These are phyloP conservation scores for Verticillium albo-atrum DNA, from an alignment of 2,329 filamentous ascomycete genomes.

Conservation along the genomic window DNA sequence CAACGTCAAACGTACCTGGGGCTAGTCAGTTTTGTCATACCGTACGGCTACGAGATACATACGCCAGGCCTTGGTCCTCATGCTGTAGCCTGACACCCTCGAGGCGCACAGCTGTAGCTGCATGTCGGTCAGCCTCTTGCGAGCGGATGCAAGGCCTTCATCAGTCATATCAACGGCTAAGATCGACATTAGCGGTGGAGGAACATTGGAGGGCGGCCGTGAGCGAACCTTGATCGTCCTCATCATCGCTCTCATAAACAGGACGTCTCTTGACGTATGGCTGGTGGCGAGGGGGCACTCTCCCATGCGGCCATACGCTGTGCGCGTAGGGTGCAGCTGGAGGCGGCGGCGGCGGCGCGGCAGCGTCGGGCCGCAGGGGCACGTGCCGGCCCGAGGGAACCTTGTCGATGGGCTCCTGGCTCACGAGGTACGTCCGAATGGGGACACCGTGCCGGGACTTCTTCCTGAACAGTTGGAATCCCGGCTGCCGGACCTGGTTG, in stretches of 20 bases:
- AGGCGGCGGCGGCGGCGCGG: neutral
- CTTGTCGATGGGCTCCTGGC: slow-evolving; percentile 11
- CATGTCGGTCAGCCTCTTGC: slow-evolving; percentile 7
- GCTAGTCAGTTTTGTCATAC: neutral
- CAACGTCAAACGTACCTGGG: slow-evolving; percentile 33
- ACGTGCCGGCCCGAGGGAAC: slow-evolving; percentile 3
- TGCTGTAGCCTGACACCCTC: slow-evolving; percentile 36
- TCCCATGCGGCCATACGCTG: neutral
- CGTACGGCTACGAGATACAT: neutral
- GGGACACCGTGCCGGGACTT: neutral
- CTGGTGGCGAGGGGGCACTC: neutral
- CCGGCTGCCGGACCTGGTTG: neutral
- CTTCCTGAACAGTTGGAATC: neutral
- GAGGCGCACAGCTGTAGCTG: slow-evolving; percentile 10
- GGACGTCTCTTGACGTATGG: too few species aligned
- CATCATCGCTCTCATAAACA: neutral
- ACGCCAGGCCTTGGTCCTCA: slow-evolving; percentile 39
- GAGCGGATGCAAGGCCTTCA: neutral
- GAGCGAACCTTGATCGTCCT: neutral
- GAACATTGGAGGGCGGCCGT: too few species aligned
- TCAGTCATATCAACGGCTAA: neutral
- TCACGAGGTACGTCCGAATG: slow-evolving; percentile 7
- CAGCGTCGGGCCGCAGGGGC: neutral
- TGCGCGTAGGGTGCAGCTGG: neutral
- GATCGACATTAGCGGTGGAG: neutral